Percentiles rank a stretch among this genome's conserved stretches.
phyloP scores from a whole-genome alignment of 169 alveolate genomes.

The Eimeria necatrix region DNA sequence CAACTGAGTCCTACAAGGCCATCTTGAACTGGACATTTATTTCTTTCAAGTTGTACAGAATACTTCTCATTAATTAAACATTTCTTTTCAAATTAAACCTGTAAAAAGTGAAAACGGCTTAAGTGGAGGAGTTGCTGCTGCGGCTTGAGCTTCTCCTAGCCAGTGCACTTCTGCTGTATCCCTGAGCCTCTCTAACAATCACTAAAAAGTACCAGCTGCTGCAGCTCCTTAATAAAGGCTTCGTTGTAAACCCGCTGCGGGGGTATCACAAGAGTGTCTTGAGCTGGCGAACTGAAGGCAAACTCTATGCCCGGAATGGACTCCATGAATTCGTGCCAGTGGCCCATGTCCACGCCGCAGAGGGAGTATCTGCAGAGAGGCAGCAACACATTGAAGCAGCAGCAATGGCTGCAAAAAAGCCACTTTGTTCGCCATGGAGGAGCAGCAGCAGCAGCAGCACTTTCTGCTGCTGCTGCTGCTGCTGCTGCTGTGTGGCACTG shows the following conservation, averaged over 20 bases:
- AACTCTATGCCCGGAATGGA: not conserved
- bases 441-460: not conserved
- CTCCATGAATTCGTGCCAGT: not conserved
- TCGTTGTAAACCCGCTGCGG: not conserved
- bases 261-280: not conserved
- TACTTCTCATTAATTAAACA: too few relatives aligned
- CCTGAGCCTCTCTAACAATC: too few relatives aligned
- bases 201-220: not conserved
- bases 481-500: not conserved
- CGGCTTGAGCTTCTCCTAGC: not conserved
- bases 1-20: too few relatives aligned
- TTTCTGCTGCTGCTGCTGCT: not conserved
- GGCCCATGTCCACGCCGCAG: constrained; percentile 20
- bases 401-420: not conserved
- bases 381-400: constrained; percentile 1
- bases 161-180: not conserved
- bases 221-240: not conserved
- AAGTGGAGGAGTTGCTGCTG: not conserved
- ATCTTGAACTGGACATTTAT: too few relatives aligned
- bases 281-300: not conserved
- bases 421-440: not conserved
- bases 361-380: not conserved
- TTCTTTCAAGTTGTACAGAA: too few relatives aligned
- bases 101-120: not conserved
- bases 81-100: too few relatives aligned